Conservation (phyloP, 2,329 filamentous ascomycete species). For the Exophiala calicioides region DNA sequence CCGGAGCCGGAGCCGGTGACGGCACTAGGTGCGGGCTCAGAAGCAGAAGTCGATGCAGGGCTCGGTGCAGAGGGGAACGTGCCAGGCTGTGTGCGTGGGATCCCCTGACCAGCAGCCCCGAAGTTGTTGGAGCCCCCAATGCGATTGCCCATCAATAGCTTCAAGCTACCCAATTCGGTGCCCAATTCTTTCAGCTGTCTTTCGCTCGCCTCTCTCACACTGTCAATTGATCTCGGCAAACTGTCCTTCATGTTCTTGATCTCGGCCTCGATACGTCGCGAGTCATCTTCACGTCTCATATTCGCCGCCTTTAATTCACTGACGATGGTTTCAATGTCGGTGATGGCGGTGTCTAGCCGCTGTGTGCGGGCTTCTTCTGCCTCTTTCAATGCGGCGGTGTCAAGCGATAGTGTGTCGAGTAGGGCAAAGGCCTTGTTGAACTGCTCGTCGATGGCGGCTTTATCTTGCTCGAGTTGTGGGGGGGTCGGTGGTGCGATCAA, state of each 20-base stretch:
- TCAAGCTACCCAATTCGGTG: slow-evolving; percentile 85
- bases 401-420: slow-evolving; percentile 86
- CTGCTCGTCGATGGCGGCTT: slow-evolving; percentile 85
- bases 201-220: slow-evolving; percentile 82
- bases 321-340: slow-evolving; percentile 82
- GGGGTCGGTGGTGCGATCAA: slow-evolving; percentile 91
- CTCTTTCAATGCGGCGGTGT: slow-evolving; percentile 83
- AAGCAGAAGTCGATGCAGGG: slow-evolving; percentile 17
- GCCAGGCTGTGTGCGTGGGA: slow-evolving; percentile 36
- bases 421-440: slow-evolving; percentile 90
- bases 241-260: slow-evolving; percentile 77
- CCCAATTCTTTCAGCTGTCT: slow-evolving; percentile 80
- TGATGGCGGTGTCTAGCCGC: slow-evolving; percentile 75
- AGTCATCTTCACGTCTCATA: slow-evolving; percentile 81
- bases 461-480: slow-evolving; percentile 91
- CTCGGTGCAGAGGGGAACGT: slow-evolving; percentile 34
- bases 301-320: slow-evolving; percentile 78
- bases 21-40: slow-evolving; percentile 7
- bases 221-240: slow-evolving; percentile 85
- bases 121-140: slow-evolving; percentile 42
- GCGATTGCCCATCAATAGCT: slow-evolving; percentile 74
- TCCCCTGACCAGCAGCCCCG: slow-evolving; percentile 32
- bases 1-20: slow-evolving; percentile 5
- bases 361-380: slow-evolving; percentile 83
- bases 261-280: slow-evolving; percentile 81